phyloP scores from a whole-genome alignment of 352 stramenopile genomes.

The Pythium grandisporangium region DNA sequence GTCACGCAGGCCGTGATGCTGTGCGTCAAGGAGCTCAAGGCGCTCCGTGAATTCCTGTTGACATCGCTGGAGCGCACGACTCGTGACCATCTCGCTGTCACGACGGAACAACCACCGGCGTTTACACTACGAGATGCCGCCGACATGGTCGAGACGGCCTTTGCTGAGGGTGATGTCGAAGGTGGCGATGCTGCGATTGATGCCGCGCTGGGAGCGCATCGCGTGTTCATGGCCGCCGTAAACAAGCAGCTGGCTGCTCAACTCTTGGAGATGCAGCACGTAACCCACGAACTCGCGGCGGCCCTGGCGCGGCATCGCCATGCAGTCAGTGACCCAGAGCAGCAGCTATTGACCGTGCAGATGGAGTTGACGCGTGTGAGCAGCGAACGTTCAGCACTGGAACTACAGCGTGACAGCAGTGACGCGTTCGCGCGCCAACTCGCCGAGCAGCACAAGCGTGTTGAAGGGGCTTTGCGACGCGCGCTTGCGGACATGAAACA shows the following conservation, averaged over 20 bases:
- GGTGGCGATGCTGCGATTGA: constrained; percentile 45
- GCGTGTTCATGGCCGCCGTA: constrained; percentile 41
- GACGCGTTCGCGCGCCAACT: constrained; percentile 33
- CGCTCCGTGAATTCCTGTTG: constrained; percentile 55
- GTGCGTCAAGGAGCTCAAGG: constrained; percentile 67
- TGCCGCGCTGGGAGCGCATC: constrained; percentile 40
- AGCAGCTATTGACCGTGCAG: too few relatives aligned
- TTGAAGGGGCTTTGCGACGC: constrained; percentile 30
- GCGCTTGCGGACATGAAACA: constrained; percentile 23
- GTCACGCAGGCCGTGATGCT: constrained; percentile 46
- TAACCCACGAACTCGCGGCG: constrained; percentile 16
- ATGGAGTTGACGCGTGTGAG: constrained; percentile 20
- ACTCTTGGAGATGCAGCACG: constrained; percentile 23
- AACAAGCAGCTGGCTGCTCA: constrained; percentile 19
- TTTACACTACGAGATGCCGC: constrained; percentile 8
- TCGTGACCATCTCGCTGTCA: constrained; percentile 8
- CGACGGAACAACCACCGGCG: constrained; percentile 9
- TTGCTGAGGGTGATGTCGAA: constrained; percentile 39
- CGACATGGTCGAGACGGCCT: constrained; percentile 18
- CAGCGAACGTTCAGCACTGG: constrained; percentile 18
- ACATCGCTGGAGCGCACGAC: constrained; percentile 43
- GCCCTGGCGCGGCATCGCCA: constrained; percentile 18
- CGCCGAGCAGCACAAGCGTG: constrained; percentile 39
- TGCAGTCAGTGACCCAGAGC: too few relatives aligned
- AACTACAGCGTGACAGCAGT: constrained; percentile 28